Conservation (phyloP, 306 rosid genomes). For the Mimosa bimucronata region DNA sequence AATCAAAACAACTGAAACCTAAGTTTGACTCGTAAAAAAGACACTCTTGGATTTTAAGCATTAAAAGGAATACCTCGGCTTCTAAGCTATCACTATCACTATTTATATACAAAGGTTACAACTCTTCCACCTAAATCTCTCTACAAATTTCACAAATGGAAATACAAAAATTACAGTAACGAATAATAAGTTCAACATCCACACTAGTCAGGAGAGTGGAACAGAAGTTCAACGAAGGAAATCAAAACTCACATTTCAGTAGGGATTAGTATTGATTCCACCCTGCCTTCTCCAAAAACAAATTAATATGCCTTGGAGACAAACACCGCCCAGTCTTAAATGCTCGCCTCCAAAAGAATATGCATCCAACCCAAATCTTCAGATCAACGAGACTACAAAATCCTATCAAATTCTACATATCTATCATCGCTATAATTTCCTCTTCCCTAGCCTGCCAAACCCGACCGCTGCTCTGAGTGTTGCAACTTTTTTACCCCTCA, state of each 20-base stretch:
- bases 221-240: conserved; percentile 46
- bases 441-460: conserved; percentile 49
- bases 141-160: conserved; percentile 59
- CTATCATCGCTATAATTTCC: conserved; percentile 52
- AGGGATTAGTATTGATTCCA: conserved; percentile 52
- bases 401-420: conserved; percentile 61
- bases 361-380: conserved; percentile 57
- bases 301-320: conserved; percentile 74
- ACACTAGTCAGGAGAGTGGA: conserved; percentile 44
- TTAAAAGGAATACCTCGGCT: conserved; percentile 53
- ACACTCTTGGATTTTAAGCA: conserved; percentile 41
- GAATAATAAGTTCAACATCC: conserved; percentile 51
- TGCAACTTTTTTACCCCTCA: conserved; percentile 42
- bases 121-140: conserved; percentile 45
- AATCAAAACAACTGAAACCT: conserved; percentile 4
- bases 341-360: conserved; percentile 89
- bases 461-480: conserved; percentile 37
- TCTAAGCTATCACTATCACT: conserved; percentile 58
- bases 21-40: conserved; percentile 22
- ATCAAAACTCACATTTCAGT: conserved; percentile 48
- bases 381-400: conserved; percentile 57
- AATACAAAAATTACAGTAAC: conserved; percentile 44
- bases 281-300: conserved; percentile 52
- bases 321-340: conserved; percentile 40
- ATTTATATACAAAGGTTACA: conserved; percentile 82